Conservation (phyloP, 2,329 filamentous ascomycete genomes). For the Stemphylium vesicarium region DNA sequence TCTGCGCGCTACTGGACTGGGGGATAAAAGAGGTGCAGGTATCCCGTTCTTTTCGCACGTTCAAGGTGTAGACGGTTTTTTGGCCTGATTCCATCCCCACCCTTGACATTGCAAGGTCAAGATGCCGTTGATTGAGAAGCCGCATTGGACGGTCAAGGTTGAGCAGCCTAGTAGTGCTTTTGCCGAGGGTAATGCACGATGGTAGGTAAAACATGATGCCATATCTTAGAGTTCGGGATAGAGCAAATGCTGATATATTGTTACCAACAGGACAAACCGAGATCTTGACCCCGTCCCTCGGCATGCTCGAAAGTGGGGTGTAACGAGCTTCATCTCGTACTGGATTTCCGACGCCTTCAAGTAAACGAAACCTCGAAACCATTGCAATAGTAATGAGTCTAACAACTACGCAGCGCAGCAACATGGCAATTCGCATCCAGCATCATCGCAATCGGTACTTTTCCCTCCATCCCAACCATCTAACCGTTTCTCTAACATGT, state of each 20-base stretch:
- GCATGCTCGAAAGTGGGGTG: constrained; percentile 55
- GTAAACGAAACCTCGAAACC: constrained; percentile 26
- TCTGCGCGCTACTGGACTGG: neutral
- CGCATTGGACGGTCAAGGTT: constrained; percentile 50
- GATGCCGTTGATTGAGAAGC: constrained; percentile 46
- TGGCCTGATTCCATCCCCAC: neutral
- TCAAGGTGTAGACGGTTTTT: neutral
- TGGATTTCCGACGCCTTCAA: constrained; percentile 62
- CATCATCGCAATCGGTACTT: constrained; percentile 48
- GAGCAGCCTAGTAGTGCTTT: constrained; percentile 56
- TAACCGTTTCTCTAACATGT: no score
- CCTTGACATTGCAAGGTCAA: neutral
- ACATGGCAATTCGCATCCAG: constrained; percentile 59
- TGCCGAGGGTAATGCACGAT: constrained; percentile 49
- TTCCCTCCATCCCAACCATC: no score
- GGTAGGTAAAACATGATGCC: constrained; percentile 25
- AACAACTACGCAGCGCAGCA: constrained; percentile 45
- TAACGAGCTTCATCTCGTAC: constrained; percentile 56
- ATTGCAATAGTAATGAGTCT: neutral
- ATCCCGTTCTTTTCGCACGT: constrained; percentile 4
- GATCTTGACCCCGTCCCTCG: constrained; percentile 59
- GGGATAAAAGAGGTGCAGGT: constrained; percentile 13
- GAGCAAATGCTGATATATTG: neutral
- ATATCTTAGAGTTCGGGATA: no score
- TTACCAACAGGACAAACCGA: constrained; percentile 51